Conservation (phyloP, 345 rosid species). For the Eucalyptus cloeziana region DNA sequence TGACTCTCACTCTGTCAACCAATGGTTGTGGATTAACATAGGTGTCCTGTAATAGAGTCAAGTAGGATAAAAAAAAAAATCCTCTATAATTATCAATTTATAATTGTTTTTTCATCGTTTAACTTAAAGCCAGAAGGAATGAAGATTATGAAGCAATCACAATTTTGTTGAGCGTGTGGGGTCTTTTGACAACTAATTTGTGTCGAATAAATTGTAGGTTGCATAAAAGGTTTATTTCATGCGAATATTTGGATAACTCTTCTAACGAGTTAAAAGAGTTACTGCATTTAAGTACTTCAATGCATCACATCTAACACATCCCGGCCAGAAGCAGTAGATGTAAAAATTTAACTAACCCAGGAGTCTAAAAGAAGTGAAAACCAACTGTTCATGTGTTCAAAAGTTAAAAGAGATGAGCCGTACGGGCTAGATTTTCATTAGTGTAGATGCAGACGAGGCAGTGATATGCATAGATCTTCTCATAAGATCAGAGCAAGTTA, state of each 20-base stretch:
- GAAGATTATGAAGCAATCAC: too few species aligned
- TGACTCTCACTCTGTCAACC: too few species aligned
- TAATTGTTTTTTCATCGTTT: too few species aligned
- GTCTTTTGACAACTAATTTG: too few species aligned
- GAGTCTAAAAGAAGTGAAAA: not conserved
- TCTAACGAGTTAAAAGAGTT: not conserved
- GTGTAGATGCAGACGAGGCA: not conserved
- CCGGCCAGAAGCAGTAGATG: not conserved
- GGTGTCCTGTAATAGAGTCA: too few species aligned
- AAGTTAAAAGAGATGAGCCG: not conserved
- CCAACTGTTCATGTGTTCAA: not conserved
- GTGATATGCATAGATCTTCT: not conserved
- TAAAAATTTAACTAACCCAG: not conserved
- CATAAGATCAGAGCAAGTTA: not conserved
- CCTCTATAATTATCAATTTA: too few species aligned
- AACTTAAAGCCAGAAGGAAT: too few species aligned
- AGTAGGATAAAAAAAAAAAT: too few species aligned
- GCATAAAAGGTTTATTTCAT: too few species aligned
- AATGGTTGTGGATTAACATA: too few species aligned
- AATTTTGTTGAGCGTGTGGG: too few species aligned
- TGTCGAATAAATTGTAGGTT: too few species aligned
- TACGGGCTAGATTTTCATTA: not conserved
- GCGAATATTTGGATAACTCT: not conserved
- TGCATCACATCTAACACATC: not conserved
- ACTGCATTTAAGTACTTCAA: not conserved